phyloP scores from a whole-genome alignment of 371 early-diverging fungal species.

The Saksenaea oblongispora region DNA sequence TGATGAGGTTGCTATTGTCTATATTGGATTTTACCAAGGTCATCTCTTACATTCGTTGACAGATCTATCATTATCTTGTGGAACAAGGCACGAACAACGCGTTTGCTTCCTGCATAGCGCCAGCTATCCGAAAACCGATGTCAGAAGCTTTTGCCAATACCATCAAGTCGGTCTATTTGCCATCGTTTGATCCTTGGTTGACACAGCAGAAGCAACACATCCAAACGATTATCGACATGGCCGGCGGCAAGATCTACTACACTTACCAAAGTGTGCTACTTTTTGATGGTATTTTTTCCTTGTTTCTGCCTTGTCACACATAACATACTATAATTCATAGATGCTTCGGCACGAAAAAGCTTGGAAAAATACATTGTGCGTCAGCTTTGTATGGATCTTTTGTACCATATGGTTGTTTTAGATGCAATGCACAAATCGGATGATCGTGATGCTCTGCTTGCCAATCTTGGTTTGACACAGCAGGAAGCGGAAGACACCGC shows the following conservation, averaged over 20 bases:
- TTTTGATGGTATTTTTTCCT: slow-evolving; percentile 17
- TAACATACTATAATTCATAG: slow-evolving; percentile 7
- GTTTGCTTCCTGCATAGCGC: slow-evolving; percentile 14
- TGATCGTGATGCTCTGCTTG: background rate
- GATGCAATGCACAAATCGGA: slow-evolving; percentile 7
- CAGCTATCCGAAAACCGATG: slow-evolving; percentile 16
- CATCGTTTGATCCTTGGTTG: background rate
- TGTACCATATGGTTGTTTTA: slow-evolving; percentile 15
- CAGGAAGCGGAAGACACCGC: slow-evolving; percentile 4
- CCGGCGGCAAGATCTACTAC: slow-evolving; percentile 9
- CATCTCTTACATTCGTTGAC: background rate
- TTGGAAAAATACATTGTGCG: slow-evolving; percentile 27
- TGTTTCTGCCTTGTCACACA: background rate
- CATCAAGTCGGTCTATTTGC: slow-evolving; percentile 19
- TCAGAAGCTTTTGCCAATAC: slow-evolving; percentile 13
- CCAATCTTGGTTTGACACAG: background rate
- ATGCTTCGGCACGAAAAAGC: slow-evolving; percentile 19
- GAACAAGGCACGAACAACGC: slow-evolving; percentile 4
- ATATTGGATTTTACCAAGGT: background rate
- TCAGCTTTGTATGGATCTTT: slow-evolving; percentile 20
- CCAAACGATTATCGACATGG: background rate
- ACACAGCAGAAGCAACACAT: background rate
- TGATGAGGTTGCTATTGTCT: slow-evolving; percentile 9
- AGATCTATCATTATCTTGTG: slow-evolving; percentile 15
- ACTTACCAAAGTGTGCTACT: slow-evolving; percentile 7